phyloP scores from a whole-genome alignment of 1,284 basidiomycete species.

The Ceratobasidium sp. region DNA sequence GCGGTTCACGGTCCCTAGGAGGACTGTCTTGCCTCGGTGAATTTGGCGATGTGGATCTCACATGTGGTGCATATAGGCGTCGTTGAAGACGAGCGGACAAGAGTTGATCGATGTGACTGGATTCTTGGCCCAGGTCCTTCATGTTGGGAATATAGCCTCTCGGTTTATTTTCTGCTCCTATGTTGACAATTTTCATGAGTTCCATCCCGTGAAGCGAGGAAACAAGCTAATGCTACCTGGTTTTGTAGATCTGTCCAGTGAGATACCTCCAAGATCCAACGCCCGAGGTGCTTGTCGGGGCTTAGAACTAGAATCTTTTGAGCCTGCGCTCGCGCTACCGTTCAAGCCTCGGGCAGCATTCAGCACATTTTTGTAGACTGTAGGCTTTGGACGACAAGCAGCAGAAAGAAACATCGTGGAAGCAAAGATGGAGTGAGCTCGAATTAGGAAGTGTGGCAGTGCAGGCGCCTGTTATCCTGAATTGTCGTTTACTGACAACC shows the following conservation, averaged over 20 bases:
- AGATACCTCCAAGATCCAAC: conserved; percentile 20
- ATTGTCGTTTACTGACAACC: no score
- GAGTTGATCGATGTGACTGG: background rate
- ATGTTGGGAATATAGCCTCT: background rate
- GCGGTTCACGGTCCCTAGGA: no score
- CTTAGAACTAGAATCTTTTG: background rate
- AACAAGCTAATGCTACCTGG: background rate
- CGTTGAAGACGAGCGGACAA: conserved; percentile 23
- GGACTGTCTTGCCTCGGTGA: no score
- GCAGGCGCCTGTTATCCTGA: no score
- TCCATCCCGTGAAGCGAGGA: background rate
- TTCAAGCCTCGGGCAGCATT: background rate
- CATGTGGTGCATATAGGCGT: no score
- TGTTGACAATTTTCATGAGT: background rate
- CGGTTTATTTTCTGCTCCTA: background rate
- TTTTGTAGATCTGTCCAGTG: background rate
- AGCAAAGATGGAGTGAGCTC: background rate
- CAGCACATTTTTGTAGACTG: background rate
- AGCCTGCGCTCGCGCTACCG: background rate
- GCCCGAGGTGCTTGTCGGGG: conserved; percentile 18
- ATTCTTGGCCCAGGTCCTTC: conserved; percentile 3
- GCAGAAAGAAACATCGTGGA: conserved; percentile 9
- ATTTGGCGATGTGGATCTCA: no score
- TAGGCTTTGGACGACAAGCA: conserved; percentile 2
- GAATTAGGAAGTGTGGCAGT: no score